These are phyloP conservation scores for Pleurostoma richardsiae DNA, from an alignment of 2,329 filamentous ascomycete genomes.

Conservation along the genomic window DNA sequence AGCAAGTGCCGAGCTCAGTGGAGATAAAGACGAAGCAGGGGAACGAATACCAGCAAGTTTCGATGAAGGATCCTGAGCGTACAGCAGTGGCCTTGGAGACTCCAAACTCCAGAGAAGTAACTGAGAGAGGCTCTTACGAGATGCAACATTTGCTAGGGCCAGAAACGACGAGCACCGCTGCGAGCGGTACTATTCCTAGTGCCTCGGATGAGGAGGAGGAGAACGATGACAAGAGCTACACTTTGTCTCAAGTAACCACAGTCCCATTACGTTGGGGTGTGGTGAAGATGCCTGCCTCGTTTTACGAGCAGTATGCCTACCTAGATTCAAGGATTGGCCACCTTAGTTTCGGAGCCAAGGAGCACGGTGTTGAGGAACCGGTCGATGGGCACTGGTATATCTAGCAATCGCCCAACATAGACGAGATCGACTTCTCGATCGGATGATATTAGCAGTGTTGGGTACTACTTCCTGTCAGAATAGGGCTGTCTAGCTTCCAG, in stretches of 20 bases:
- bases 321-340: background rate
- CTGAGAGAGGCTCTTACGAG: background rate
- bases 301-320: background rate
- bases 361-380: background rate
- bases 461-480: too few species aligned
- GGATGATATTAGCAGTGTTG: too few species aligned
- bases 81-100: background rate
- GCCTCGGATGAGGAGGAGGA: background rate
- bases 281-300: background rate
- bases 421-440: too few species aligned
- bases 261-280: slow-evolving; percentile 1
- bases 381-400: background rate
- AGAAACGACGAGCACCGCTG: background rate
- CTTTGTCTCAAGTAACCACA: background rate
- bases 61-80: background rate
- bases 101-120: background rate
- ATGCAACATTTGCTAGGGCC: background rate
- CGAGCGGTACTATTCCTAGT: background rate
- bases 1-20: background rate
- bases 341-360: background rate
- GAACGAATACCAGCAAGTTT: background rate
- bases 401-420: background rate
- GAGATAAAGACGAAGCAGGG: background rate
- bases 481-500: too few species aligned
- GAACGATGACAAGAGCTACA: background rate